These are phyloP conservation scores for Lipomyces sp. DNA, from an alignment of 805 yeast species.

Conservation along the genomic window DNA sequence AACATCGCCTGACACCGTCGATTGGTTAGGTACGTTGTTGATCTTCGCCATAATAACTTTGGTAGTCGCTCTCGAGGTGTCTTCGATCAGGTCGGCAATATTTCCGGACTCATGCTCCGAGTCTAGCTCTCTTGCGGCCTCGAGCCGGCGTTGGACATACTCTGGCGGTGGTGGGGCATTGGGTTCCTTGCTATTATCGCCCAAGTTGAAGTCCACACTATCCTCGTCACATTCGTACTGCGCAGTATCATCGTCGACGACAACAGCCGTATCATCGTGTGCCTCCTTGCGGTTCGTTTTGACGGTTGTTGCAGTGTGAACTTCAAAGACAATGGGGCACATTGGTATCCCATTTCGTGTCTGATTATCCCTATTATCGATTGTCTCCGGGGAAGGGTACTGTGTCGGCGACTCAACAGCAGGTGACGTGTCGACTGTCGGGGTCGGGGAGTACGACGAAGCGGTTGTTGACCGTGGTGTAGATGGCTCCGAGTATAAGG, in stretches of 20 bases:
- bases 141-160: constrained; percentile 1
- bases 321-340: no score
- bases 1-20: not conserved
- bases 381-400: no score
- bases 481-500: not conserved
- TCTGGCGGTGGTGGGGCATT: not conserved
- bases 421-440: not conserved
- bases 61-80: not conserved
- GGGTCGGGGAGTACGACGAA: not conserved
- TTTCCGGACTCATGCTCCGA: not conserved
- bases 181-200: not conserved
- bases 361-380: not conserved
- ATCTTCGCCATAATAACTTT: not conserved
- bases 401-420: not conserved
- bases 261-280: not conserved
- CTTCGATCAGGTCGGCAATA: not conserved
- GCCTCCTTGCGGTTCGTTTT: not conserved
- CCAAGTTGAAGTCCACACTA: not conserved
- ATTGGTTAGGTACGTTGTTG: not conserved
- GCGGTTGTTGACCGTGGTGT: not conserved
- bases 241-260: not conserved
- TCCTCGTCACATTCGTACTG: not conserved
- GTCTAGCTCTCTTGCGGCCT: not conserved
- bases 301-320: not conserved
- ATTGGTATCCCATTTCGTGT: not conserved